A percentile compares a stretch with the other conserved stretches of the same genome.
Conservation (phyloP, 352 stramenopile genomes). For the Pythium guiyangense region DNA sequence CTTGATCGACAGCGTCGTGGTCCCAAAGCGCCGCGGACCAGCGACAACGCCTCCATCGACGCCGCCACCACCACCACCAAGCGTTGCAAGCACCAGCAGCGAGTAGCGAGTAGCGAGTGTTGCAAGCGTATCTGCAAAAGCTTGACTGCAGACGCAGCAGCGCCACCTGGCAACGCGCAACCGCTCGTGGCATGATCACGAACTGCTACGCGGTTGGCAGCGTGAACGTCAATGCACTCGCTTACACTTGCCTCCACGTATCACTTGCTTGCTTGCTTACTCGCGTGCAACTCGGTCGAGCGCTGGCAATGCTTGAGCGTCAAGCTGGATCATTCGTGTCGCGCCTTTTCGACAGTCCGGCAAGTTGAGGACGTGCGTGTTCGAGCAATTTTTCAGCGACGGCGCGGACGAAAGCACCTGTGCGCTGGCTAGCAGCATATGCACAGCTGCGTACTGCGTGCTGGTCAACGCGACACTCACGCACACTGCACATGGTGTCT, state of each 20-base stretch:
- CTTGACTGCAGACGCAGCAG: too few species aligned
- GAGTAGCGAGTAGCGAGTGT: neutral
- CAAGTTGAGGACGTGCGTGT: too few species aligned
- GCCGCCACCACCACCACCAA: neutral
- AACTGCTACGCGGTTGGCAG: neutral
- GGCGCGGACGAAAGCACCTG: too few species aligned
- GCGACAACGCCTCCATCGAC: neutral
- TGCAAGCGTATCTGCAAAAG: too few species aligned
- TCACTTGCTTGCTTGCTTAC: neutral
- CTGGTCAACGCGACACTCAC: too few species aligned
- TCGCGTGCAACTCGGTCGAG: too few species aligned
- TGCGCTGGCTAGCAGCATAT: too few species aligned
- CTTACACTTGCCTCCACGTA: neutral
- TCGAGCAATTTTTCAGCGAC: too few species aligned
- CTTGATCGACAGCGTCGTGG: constrained; percentile 66
- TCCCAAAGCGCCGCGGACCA: constrained; percentile 28
- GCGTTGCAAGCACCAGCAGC: neutral
- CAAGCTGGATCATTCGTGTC: too few species aligned
- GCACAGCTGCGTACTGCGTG: too few species aligned
- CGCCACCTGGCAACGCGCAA: neutral
- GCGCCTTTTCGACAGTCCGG: neutral
- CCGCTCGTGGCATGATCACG: neutral
- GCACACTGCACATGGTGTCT: too few species aligned
- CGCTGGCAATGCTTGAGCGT: too few species aligned
- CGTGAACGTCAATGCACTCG: neutral